phyloP scores from a whole-genome alignment of 805 yeast genomes.

The Schwanniomyces pseudopolymorphus region DNA sequence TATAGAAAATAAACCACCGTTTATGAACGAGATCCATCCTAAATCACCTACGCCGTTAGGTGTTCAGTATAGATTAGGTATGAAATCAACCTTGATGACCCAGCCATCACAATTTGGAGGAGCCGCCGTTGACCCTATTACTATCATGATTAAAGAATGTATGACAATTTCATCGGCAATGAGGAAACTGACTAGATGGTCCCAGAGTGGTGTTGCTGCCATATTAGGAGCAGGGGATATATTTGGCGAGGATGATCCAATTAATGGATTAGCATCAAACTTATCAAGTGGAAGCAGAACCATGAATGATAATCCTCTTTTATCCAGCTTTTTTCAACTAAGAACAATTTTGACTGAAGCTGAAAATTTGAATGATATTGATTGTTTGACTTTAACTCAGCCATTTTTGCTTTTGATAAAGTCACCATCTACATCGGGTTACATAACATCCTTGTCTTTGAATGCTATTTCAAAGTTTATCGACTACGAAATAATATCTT shows the following conservation, averaged over 20 bases:
- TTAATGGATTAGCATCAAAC: slow-evolving; percentile 21
- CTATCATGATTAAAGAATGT: slow-evolving; percentile 86
- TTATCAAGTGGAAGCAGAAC: slow-evolving; percentile 4
- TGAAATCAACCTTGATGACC: not conserved
- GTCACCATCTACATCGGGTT: slow-evolving; percentile 82
- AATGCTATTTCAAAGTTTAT: slow-evolving; percentile 73
- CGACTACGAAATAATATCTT: slow-evolving; percentile 63
- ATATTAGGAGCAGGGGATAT: slow-evolving; percentile 67
- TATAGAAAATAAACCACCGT: not conserved
- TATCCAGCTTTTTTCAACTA: slow-evolving; percentile 77
- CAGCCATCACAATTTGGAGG: not conserved
- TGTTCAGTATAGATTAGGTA: not conserved
- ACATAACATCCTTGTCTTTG: slow-evolving; percentile 79
- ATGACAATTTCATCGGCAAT: slow-evolving; percentile 82
- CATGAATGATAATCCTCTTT: slow-evolving; percentile 51
- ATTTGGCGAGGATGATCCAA: slow-evolving; percentile 45
- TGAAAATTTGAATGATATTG: slow-evolving; percentile 52
- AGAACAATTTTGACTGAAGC: slow-evolving; percentile 66
- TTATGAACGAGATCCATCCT: not conserved
- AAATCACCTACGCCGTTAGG: slow-evolving; percentile 6
- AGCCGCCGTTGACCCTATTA: slow-evolving; percentile 67
- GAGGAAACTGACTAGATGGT: slow-evolving; percentile 69
- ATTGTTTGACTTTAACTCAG: slow-evolving; percentile 70
- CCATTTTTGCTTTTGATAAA: slow-evolving; percentile 86
- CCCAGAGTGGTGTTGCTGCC: slow-evolving; percentile 81